Base-by-base conservation (phyloP, 2,329 filamentous ascomycete species). In the Fusarium caatingaense region DNA sequence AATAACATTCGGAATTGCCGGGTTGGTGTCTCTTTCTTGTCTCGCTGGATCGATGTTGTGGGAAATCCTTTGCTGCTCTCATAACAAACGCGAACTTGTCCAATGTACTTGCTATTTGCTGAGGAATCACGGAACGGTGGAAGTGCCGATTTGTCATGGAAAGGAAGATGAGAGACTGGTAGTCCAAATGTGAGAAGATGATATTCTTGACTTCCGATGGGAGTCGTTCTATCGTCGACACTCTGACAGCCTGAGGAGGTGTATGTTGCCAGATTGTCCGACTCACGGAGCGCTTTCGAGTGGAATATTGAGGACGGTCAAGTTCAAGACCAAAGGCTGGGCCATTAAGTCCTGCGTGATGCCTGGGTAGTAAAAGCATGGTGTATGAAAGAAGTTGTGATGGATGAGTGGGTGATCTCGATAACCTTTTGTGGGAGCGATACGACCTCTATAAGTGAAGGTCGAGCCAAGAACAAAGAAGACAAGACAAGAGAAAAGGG, bases 81-180 rank as follows among this genome's bases (percentile, higher is more conserved):
- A 82, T 81, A 68, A 83, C 78, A 48, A 82, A 82, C 46, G 80
- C 70, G 53, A 80, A 76, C 69, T 80, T 82, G 70, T 82, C 80
- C 20, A 56, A 42, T 8, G 76, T 60, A 25, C 76, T 71, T n/a
- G 81, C 79, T 72, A 80, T 79, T 15, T 54, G 63, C 48, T 74
- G 77, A 5, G 81, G 79, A 28, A 80, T 68, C 50, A 82, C 73
- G 8, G 68, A 64, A 32, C 65, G 73, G 58, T 81, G 69, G 60
- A 81, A 79, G 64, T 78, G 74, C 34, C 75, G 74, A 59, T 79
- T 82, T 70, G 75, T 74, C 23, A 76, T 78, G 2, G 80, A 82
- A 8, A 82, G 72, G 55, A 78, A 74, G 46, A 82, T 82, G 32
- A 82, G 76, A n/a, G 79, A 76, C 64, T 81, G 78, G 48, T 82